phyloP scores from a whole-genome alignment of 192 early-diverging fungal genomes.

The Entomortierella beljakovae region DNA sequence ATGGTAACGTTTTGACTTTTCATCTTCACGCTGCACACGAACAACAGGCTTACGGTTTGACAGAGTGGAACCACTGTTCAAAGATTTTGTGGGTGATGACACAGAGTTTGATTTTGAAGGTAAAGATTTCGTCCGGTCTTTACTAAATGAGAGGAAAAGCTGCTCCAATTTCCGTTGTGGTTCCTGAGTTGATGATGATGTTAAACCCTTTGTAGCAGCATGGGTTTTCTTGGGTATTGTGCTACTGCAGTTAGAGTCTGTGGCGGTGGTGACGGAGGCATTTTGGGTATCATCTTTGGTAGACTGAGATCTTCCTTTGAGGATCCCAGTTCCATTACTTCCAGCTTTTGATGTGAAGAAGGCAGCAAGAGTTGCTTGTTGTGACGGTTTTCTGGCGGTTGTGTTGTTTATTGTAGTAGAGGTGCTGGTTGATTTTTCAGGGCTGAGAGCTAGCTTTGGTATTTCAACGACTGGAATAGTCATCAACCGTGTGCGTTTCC shows the following conservation, averaged over 20 bases:
- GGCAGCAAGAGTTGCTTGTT: slow-evolving; percentile 24
- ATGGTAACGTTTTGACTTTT: slow-evolving; percentile 34
- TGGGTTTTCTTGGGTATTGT: neutral
- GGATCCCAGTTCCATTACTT: slow-evolving; percentile 36
- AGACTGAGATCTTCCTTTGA: slow-evolving; percentile 6
- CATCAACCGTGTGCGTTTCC: neutral
- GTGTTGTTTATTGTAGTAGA: neutral
- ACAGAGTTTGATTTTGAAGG: neutral
- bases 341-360: slow-evolving; percentile 26
- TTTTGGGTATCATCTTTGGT: neutral
- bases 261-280: neutral
- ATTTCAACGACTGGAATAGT: neutral
- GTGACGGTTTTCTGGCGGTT: slow-evolving; percentile 2
- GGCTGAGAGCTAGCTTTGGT: too few relatives aligned
- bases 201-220: neutral
- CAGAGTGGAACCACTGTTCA: neutral
- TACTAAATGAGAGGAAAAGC: slow-evolving; percentile 34
- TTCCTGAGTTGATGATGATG: neutral
- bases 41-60: slow-evolving; percentile 9
- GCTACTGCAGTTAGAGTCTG: neutral
- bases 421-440: neutral
- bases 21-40: slow-evolving; percentile 44
- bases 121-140: slow-evolving; percentile 25
- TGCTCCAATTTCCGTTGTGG: slow-evolving; percentile 40
- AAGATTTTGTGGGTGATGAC: neutral